Conservation (phyloP, 139 green algal genomes). For the Tetradesmus obliquus region DNA sequence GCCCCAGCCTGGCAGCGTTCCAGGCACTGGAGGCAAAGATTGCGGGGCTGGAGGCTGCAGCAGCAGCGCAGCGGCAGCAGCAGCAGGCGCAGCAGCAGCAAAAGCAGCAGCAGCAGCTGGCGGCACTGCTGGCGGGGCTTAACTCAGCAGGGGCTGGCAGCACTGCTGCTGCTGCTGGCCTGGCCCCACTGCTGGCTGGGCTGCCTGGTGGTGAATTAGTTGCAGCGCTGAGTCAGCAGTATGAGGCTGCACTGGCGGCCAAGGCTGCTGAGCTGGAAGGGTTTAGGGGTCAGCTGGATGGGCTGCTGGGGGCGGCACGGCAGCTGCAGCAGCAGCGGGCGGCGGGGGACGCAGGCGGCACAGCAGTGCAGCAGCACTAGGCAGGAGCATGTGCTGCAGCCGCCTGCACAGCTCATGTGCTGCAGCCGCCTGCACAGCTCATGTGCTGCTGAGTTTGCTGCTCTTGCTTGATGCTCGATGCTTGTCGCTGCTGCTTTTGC, state of each 20-base stretch:
- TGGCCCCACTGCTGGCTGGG: constrained; percentile 42
- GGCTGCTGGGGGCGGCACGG: constrained; percentile 48
- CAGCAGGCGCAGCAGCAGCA: not conserved
- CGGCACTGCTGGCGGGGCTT: not conserved
- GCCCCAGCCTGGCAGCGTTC: not conserved
- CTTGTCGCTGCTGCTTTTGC: no score
- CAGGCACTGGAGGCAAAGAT: constrained; percentile 21
- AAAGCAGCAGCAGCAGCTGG: not conserved
- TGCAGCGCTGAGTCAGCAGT: constrained; percentile 15
- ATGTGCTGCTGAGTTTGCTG: not conserved
- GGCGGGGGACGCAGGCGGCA: not conserved
- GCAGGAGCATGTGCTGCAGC: not conserved
- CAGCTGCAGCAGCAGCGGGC: constrained; percentile 2
- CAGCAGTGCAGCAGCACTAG: not conserved
- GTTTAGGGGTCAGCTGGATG: constrained; percentile 55
- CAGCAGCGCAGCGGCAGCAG: constrained; percentile 6
- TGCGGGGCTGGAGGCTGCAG: constrained; percentile 2
- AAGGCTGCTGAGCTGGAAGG: constrained; percentile 56
- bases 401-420: not conserved
- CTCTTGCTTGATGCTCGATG: no score
- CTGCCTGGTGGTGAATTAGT: constrained; percentile 7
- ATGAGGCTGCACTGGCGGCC: constrained; percentile 39
- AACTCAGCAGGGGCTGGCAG: not conserved
- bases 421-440: not conserved
- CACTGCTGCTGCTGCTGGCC: not conserved